Evolutionary conservation across 2,329 filamentous ascomycete species (phyloP).

Genomic region (Penicillium sp.): DNA sequence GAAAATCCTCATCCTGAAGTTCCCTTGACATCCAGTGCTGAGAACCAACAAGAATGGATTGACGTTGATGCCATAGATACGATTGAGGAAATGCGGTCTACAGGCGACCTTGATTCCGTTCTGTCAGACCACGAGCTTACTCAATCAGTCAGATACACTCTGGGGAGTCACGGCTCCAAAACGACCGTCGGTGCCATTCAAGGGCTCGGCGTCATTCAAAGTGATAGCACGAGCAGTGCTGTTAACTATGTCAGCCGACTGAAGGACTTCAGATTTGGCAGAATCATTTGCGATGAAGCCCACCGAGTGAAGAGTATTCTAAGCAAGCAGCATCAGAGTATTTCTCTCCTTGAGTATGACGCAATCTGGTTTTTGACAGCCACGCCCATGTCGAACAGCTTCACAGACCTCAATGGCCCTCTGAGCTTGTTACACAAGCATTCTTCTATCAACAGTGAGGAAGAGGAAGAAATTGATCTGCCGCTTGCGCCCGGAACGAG

Average conservation of each 20-base stretch:
- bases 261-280: background rate
- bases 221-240: background rate
- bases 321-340: background rate
- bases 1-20: background rate
- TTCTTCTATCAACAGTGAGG: background rate
- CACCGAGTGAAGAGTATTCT: background rate
- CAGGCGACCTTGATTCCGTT: background rate
- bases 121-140: background rate
- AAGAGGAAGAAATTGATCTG: background rate
- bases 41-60: background rate
- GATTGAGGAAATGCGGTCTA: background rate
- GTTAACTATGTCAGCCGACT: background rate
- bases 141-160: background rate
- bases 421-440: background rate
- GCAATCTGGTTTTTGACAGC: background rate
- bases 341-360: background rate
- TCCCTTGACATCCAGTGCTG: background rate
- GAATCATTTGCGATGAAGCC: background rate
- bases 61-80: background rate
- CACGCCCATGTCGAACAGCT: background rate
- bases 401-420: background rate
- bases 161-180: background rate
- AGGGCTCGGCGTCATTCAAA: background rate
- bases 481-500: background rate
- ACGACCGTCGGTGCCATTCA: background rate